Conservation (phyloP, 441 rosid genomes). For the Erysimum cheiri region DNA sequence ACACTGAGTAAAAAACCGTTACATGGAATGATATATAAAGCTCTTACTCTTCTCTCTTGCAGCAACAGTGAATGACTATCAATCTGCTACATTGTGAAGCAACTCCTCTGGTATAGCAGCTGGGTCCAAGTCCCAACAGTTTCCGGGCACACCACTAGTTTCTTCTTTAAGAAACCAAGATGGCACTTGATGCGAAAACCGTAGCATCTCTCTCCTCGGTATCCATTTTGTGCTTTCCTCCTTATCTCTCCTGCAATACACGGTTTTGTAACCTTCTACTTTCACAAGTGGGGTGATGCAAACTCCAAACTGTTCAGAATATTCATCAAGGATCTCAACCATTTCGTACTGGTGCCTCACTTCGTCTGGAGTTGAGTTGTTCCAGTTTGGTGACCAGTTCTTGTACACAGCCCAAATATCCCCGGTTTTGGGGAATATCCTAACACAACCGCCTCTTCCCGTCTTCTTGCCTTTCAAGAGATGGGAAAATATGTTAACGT, state of each 20-base stretch:
- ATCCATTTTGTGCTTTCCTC: constrained; percentile 78
- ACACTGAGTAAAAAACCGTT: constrained; percentile 41
- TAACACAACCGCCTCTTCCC: constrained; percentile 94
- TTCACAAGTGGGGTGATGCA: constrained; percentile 74
- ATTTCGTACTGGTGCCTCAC: constrained; percentile 92
- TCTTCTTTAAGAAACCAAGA: constrained; percentile 83
- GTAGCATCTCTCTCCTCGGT: constrained; percentile 87
- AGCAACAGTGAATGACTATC: constrained; percentile 35
- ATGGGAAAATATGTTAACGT: constrained; percentile 94
- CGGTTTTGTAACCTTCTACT: constrained; percentile 84
- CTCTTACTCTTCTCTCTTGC: constrained; percentile 47
- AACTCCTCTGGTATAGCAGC: constrained; percentile 98
- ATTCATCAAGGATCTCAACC: constrained; percentile 97
- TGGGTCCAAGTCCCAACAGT: constrained; percentile 96
- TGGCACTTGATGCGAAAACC: constrained; percentile 92
- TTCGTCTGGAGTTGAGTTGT: constrained; percentile 74
- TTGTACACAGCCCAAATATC: constrained; percentile 91
- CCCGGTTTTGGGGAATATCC: constrained; percentile 88
- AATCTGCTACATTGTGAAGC: constrained; percentile 60
- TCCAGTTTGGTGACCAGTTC: constrained; percentile 91
- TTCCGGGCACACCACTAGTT: constrained; percentile 59
- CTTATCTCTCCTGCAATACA: constrained; percentile 63
- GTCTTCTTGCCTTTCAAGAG: constrained; percentile 81
- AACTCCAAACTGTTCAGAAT: constrained; percentile 87
- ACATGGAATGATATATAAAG: constrained; percentile 11